A percentile compares a stretch with the other conserved stretches of the same genome.
Conservation (phyloP, 176 grass and related monocot genomes). For the Bonia amplexicaulis region DNA sequence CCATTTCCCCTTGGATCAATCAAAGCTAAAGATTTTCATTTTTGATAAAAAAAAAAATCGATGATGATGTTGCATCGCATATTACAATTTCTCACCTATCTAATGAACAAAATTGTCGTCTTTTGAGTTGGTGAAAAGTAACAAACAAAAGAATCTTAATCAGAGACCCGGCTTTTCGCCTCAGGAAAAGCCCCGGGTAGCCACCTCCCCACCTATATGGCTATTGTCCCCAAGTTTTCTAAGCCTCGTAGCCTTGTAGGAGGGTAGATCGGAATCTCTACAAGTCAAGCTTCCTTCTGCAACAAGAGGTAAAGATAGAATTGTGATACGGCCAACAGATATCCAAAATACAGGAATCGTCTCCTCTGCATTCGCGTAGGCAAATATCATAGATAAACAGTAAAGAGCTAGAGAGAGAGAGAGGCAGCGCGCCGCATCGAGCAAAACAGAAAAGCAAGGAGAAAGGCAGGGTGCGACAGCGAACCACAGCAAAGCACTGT, state of each 20-base stretch:
- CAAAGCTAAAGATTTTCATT: not conserved
- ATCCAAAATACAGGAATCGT: not conserved
- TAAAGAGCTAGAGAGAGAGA: not conserved
- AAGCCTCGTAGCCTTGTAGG: not conserved
- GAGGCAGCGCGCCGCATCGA: no score
- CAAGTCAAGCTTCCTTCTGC: not conserved
- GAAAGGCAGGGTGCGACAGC: not conserved
- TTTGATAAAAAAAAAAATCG: not conserved
- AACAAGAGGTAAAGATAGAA: no score
- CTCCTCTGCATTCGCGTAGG: not conserved
- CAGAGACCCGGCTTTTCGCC: constrained; percentile 20
- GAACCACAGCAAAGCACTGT: not conserved
- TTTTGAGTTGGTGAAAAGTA: constrained; percentile 4
- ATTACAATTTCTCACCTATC: not conserved
- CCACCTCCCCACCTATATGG: not conserved
- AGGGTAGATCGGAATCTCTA: constrained; percentile 5
- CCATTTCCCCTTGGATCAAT: not conserved
- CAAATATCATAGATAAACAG: not conserved
- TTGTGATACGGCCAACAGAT: not conserved
- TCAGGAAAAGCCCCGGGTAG: not conserved
- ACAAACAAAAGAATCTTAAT: not conserved
- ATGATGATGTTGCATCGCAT: not conserved
- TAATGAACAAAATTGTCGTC: not conserved
- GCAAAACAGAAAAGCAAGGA: no score
- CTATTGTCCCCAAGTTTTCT: not conserved